Evolutionary conservation across 805 yeast genomes (phyloP).

Genomic region (Saccharomycopsis malanga): DNA sequence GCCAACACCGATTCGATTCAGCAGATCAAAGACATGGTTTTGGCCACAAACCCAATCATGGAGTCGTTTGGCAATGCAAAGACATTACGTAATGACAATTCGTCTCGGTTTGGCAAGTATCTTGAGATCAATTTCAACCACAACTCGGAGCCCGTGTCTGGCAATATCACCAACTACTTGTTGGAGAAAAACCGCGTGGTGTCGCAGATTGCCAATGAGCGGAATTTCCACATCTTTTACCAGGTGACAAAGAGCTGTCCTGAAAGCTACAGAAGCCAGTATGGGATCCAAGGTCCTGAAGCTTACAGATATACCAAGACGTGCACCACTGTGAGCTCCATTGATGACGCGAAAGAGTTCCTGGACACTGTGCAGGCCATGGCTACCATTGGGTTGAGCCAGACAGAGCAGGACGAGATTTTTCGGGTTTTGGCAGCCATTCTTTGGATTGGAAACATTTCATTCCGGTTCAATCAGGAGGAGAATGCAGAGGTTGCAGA

Average conservation of each 20-base stretch:
- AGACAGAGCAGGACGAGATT: slow-evolving; percentile 82
- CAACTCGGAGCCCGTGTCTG: slow-evolving; percentile 84
- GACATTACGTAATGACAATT: slow-evolving; percentile 80
- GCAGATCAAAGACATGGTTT: slow-evolving; percentile 91
- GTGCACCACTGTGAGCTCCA: slow-evolving; percentile 78
- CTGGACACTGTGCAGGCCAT: slow-evolving; percentile 78
- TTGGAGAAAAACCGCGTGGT: slow-evolving; percentile 95
- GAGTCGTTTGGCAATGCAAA: slow-evolving; percentile 94
- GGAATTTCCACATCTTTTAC: slow-evolving; percentile 95
- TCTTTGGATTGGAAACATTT: slow-evolving; percentile 90
- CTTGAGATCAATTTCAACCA: slow-evolving; percentile 82
- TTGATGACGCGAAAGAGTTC: slow-evolving; percentile 78
- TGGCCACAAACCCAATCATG: slow-evolving; percentile 90
- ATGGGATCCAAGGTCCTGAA: slow-evolving; percentile 92
- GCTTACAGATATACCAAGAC: slow-evolving; percentile 83
- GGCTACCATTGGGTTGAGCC: slow-evolving; percentile 76
- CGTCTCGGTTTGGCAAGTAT: slow-evolving; percentile 90
- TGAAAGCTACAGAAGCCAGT: slow-evolving; percentile 71
- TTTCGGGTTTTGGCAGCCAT: slow-evolving; percentile 79
- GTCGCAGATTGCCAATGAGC: slow-evolving; percentile 84
- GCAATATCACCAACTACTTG: slow-evolving; percentile 90
- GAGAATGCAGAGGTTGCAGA: slow-evolving; percentile 83
- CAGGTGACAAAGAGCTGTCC: slow-evolving; percentile 91
- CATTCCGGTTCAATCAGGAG: slow-evolving; percentile 77
- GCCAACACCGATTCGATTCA: slow-evolving; percentile 64